These are phyloP conservation scores for Mycena vitilis DNA, from an alignment of 768 basidiomycete species.

Conservation along the genomic window DNA sequence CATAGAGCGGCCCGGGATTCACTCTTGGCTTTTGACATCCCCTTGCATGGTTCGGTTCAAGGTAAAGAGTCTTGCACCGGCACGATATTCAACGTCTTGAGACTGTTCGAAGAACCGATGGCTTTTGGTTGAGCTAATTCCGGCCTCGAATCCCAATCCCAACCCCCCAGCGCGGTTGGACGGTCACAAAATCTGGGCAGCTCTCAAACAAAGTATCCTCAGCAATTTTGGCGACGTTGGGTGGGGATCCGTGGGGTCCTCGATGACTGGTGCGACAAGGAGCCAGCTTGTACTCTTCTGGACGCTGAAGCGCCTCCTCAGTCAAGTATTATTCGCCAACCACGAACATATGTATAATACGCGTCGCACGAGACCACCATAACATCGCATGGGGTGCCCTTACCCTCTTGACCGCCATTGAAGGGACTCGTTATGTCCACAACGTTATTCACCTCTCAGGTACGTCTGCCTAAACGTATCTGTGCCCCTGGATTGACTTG, in stretches of 20 bases:
- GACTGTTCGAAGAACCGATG: constrained; percentile 58
- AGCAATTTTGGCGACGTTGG: constrained; percentile 86
- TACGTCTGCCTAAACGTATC: constrained; percentile 46
- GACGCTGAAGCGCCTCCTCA: constrained; percentile 44
- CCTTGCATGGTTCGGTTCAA: constrained; percentile 78
- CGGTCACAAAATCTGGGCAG: constrained; percentile 74
- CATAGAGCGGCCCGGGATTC: neutral
- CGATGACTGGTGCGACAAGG: constrained; percentile 68
- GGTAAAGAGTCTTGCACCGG: constrained; percentile 44
- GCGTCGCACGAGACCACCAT: constrained; percentile 86
- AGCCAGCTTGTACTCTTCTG: neutral
- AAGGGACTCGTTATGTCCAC: constrained; percentile 71
- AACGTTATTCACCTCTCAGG: constrained; percentile 87
- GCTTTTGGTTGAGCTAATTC: constrained; percentile 88
- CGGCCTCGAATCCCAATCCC: constrained; percentile 47
- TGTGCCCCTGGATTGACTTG: neutral
- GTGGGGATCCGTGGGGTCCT: constrained; percentile 84
- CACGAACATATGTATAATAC: constrained; percentile 87
- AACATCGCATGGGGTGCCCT: constrained; percentile 83
- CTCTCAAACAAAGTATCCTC: constrained; percentile 76
- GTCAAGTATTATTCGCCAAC: constrained; percentile 91
- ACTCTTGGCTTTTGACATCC: neutral
- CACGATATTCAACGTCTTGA: neutral
- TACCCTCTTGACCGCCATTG: constrained; percentile 74
- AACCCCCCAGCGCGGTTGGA: constrained; percentile 50